These are phyloP conservation scores for Candida gorgasii DNA, from an alignment of 805 yeast genomes.

Conservation along the genomic window DNA sequence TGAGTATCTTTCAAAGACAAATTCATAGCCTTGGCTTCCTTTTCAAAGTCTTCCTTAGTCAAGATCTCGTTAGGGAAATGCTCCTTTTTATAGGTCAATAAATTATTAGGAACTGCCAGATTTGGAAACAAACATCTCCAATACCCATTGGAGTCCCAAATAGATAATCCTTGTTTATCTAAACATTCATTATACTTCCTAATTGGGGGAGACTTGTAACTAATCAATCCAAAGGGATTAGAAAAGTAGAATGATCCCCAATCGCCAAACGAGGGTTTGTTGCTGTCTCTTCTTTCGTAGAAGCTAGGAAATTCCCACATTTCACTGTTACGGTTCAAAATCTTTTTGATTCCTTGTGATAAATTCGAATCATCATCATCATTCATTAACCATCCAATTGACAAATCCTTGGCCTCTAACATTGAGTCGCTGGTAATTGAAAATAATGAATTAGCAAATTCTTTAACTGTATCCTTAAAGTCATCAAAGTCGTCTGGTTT, in stretches of 20 bases:
- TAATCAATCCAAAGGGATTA: conserved; percentile 48
- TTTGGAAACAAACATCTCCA: conserved; percentile 91
- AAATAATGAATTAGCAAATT: conserved; percentile 26
- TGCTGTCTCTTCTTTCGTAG: conserved; percentile 11
- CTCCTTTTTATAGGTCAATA: conserved; percentile 28
- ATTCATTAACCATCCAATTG: conserved; percentile 20
- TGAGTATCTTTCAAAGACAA: conserved; percentile 11
- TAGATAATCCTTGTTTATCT: conserved; percentile 64
- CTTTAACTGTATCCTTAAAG: conserved; percentile 25
- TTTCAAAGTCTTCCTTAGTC: conserved; percentile 61
- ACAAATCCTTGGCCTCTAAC: conserved; percentile 23
- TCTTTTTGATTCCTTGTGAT: neutral
- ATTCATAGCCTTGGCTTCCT: conserved; percentile 19
- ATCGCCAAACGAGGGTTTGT: neutral
- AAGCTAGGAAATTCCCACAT: conserved; percentile 18
- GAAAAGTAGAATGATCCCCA: conserved; percentile 1
- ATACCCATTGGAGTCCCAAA: conserved; percentile 82
- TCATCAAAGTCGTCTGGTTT: conserved; percentile 21
- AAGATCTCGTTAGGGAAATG: conserved; percentile 33
- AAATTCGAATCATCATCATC: conserved; percentile 10
- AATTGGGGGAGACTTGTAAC: conserved; percentile 59
- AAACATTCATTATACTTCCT: conserved; percentile 63
- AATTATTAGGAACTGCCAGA: conserved; percentile 32
- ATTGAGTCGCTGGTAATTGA: conserved; percentile 24
- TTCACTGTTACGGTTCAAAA: conserved; percentile 9